Evolutionary conservation across 2,329 filamentous ascomycete species (phyloP).

Genomic region (Hymenoscyphus repandus): DNA sequence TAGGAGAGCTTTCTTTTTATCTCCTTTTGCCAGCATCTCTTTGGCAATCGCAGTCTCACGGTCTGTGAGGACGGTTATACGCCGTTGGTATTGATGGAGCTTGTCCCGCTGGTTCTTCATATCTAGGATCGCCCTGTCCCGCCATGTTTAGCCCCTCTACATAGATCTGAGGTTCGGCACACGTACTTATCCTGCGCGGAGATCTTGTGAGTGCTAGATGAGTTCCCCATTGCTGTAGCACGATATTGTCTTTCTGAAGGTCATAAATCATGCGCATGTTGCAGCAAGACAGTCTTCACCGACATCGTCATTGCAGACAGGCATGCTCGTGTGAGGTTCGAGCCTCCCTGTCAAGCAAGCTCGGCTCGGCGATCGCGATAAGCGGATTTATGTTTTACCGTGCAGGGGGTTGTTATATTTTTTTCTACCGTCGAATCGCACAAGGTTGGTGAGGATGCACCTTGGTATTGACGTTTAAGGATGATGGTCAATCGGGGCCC

Average conservation of each 20-base stretch:
- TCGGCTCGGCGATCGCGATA: slow-evolving; percentile 5
- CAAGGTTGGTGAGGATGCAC: background rate
- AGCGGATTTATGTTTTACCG: slow-evolving; percentile 10
- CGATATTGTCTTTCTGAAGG: slow-evolving; percentile 1
- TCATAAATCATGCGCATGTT: slow-evolving; percentile 9
- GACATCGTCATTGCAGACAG: slow-evolving; percentile 8
- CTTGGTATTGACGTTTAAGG: slow-evolving; percentile 6
- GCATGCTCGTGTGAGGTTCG: slow-evolving; percentile 6
- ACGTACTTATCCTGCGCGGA: slow-evolving; percentile 81
- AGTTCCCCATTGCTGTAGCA: slow-evolving; percentile 53
- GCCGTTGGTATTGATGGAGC: slow-evolving; percentile 90
- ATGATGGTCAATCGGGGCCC: slow-evolving; percentile 33
- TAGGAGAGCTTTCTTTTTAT: slow-evolving; percentile 77
- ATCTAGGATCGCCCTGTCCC: slow-evolving; percentile 81
- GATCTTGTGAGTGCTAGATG: slow-evolving; percentile 58
- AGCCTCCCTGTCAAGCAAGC: background rate
- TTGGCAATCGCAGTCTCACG: slow-evolving; percentile 83
- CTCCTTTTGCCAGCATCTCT: slow-evolving; percentile 72
- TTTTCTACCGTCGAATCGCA: background rate
- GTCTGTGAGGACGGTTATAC: slow-evolving; percentile 78
- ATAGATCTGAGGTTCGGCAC: background rate
- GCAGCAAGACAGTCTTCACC: slow-evolving; percentile 7
- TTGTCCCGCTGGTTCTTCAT: slow-evolving; percentile 97
- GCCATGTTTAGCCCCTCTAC: background rate
- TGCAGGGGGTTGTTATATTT: slow-evolving; percentile 5